Percentiles rank a stretch among this genome's conserved stretches.
Conservation (phyloP, 441 rosid genomes). For the Macaranga tanarius region DNA sequence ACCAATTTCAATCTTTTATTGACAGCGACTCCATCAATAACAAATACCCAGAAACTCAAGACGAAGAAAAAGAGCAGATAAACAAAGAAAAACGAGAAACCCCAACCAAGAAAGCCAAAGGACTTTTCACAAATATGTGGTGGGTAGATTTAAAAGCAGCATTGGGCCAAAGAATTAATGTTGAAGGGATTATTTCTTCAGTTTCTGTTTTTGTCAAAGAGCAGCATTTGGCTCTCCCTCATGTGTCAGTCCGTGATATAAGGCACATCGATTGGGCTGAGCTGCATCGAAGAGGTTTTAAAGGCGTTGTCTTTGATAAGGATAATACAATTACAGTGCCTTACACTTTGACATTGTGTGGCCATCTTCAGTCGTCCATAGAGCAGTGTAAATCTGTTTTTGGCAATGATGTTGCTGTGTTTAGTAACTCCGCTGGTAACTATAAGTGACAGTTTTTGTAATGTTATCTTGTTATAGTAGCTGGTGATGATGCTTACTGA, state of each 20-base stretch:
- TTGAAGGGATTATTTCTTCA: conserved; percentile 78
- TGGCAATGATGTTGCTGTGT: conserved; percentile 78
- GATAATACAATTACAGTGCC: conserved; percentile 94
- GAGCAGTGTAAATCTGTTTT: conserved; percentile 78
- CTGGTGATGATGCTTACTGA: conserved; percentile 3
- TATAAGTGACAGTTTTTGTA: conserved; percentile 10
- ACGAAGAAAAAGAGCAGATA: conserved; percentile 27
- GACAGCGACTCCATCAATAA: conserved; percentile 27
- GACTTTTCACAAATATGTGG: conserved; percentile 80
- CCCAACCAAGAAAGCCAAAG: conserved; percentile 9
- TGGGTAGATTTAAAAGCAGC: conserved; percentile 89
- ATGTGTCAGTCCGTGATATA: conserved; percentile 65
- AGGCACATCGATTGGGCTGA: conserved; percentile 82
- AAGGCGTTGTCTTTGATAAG: conserved; percentile 93
- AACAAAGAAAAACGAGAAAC: conserved; percentile 14
- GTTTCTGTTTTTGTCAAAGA: conserved; percentile 51
- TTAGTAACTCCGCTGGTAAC: conserved; percentile 93
- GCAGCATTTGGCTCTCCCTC: conserved; percentile 76
- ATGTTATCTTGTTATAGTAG: conserved; percentile 7
- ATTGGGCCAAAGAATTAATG: conserved; percentile 82
- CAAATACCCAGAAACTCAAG: conserved; percentile 35
- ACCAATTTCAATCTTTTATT: conserved; percentile 41
- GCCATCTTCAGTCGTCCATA: conserved; percentile 56
- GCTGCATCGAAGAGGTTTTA: conserved; percentile 72
- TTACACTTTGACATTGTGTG: conserved; percentile 73